These are phyloP conservation scores for Fusarium duplospermum DNA, from an alignment of 2,329 filamentous ascomycete species.

Conservation along the genomic window DNA sequence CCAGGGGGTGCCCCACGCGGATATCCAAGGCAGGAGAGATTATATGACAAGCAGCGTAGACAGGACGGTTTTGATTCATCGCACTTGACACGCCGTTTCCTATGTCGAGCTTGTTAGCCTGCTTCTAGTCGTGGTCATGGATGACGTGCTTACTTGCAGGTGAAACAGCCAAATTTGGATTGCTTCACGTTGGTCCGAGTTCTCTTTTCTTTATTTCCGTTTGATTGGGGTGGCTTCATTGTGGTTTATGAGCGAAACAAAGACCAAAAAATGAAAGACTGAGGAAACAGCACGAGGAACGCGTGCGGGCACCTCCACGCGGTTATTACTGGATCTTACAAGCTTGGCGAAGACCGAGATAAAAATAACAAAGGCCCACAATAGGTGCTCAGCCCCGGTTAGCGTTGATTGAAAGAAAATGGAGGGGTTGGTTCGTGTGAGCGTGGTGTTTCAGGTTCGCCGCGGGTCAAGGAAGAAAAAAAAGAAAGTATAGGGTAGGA, in stretches of 20 bases:
- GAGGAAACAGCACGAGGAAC: neutral
- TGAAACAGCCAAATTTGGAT: neutral
- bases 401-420: neutral
- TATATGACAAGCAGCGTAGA: neutral
- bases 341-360: neutral
- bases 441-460: neutral
- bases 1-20: neutral
- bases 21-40: neutral
- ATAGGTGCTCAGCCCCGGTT: neutral
- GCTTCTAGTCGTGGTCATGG: neutral
- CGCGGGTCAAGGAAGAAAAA: neutral
- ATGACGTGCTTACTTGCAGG: neutral
- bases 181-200: neutral
- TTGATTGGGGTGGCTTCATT: neutral
- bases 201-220: neutral
- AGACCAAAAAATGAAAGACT: neutral
- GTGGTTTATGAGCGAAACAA: neutral
- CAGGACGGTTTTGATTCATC: neutral
- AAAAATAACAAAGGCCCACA: neutral
- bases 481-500: neutral
- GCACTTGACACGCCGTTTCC: neutral
- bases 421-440: neutral
- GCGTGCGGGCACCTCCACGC: neutral
- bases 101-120: neutral
- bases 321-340: neutral